Conservation (phyloP, 2,329 filamentous ascomycete species). For the Apiospora malaysiana region DNA sequence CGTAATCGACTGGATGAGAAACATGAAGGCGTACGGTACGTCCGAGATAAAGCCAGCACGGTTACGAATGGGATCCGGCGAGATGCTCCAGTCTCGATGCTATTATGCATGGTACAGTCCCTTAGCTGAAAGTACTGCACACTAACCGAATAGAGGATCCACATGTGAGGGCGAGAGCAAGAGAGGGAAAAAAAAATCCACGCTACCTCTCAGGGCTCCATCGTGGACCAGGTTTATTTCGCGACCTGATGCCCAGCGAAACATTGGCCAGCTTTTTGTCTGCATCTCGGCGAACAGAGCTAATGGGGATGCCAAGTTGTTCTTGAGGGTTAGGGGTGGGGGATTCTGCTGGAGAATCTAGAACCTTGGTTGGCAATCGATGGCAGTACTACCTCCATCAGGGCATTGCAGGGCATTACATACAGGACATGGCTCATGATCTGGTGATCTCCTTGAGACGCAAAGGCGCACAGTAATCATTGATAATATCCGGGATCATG, state of each 20-base stretch:
- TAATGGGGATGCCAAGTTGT: constrained; percentile 16
- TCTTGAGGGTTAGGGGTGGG: not conserved
- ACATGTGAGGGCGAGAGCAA: not conserved
- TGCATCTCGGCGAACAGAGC: constrained; percentile 16
- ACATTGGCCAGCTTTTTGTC: constrained; percentile 15
- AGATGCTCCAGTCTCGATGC: constrained; percentile 16
- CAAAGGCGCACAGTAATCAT: constrained; percentile 3
- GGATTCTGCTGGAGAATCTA: constrained; percentile 17
- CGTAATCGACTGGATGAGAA: constrained; percentile 16
- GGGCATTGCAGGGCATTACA: constrained; percentile 1
- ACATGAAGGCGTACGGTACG: constrained; percentile 8
- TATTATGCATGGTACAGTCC: constrained; percentile 8
- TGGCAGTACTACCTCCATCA: constrained; percentile 1
- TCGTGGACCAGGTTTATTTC: constrained; percentile 17
- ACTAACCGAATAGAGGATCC: not conserved
- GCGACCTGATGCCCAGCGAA: constrained; percentile 14
- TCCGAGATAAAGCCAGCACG: constrained; percentile 21
- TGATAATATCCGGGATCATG: constrained; percentile 14
- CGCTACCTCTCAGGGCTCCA: constrained; percentile 3
- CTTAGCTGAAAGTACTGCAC: constrained; percentile 1
- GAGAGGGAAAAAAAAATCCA: not conserved
- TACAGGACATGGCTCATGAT: not conserved
- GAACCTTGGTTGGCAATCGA: constrained; percentile 13
- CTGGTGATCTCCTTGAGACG: constrained; percentile 8
- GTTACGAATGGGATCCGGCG: constrained; percentile 15